Conservation (phyloP, 2,329 filamentous ascomycete genomes). For the Fusarium nisikadoi region DNA sequence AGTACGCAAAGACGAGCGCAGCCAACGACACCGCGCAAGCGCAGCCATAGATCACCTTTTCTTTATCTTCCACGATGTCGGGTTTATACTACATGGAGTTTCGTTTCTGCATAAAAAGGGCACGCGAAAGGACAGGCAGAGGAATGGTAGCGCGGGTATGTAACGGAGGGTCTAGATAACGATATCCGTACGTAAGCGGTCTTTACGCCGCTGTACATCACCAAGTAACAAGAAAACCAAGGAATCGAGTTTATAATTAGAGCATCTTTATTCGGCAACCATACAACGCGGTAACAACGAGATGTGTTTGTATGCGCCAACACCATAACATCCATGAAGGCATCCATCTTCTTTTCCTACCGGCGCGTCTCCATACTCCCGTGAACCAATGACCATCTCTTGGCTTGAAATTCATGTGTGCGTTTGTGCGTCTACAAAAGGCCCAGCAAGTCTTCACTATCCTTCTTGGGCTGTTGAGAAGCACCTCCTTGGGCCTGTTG, state of each 20-base stretch:
- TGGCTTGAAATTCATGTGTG: constrained; percentile 16
- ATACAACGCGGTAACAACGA: constrained; percentile 31
- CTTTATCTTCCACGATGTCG: neutral
- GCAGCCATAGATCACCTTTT: neutral
- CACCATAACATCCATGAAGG: constrained; percentile 23
- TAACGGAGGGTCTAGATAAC: neutral
- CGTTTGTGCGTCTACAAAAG: constrained; percentile 49
- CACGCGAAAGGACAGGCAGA: neutral
- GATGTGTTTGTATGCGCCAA: constrained; percentile 36
- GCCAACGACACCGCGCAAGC: constrained; percentile 25
- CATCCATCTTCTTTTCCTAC: constrained; percentile 35
- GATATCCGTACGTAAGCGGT: constrained; percentile 25
- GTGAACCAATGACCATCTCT: constrained; percentile 21
- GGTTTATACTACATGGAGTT: constrained; percentile 3
- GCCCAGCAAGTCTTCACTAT: constrained; percentile 68
- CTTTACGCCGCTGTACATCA: constrained; percentile 27
- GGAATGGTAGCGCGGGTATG: neutral
- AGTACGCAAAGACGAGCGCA: constrained; percentile 71
- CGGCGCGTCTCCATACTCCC: constrained; percentile 33
- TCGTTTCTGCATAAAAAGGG: constrained; percentile 16
- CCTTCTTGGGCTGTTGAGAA: constrained; percentile 62
- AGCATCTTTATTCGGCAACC: constrained; percentile 37
- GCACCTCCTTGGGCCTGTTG: constrained; percentile 49
- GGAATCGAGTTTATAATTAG: constrained; percentile 35
- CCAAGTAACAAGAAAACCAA: constrained; percentile 12